These are phyloP conservation scores for Exophiala lecanii-corni DNA, from an alignment of 2,329 filamentous ascomycete species.

Conservation along the genomic window DNA sequence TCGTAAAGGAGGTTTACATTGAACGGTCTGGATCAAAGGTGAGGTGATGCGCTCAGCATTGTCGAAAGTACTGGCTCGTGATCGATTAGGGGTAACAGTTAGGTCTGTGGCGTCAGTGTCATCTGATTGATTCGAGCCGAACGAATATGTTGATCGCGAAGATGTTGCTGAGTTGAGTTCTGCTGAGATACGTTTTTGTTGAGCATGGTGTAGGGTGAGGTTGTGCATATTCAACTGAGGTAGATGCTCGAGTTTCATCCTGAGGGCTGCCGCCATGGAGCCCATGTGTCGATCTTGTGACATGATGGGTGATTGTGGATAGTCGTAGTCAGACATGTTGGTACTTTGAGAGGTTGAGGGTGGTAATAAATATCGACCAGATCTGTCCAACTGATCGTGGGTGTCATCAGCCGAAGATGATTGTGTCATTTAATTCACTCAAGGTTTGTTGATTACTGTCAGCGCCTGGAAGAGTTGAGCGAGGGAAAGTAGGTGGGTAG, in stretches of 20 bases:
- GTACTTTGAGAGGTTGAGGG: not conserved
- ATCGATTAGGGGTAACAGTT: slow-evolving; percentile 25
- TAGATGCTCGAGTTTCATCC: slow-evolving; percentile 22
- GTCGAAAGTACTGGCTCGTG: slow-evolving; percentile 26
- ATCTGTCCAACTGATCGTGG: not conserved
- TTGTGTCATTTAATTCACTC: not conserved
- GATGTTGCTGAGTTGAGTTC: slow-evolving; percentile 23
- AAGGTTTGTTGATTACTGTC: slow-evolving; percentile 15
- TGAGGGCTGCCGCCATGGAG: slow-evolving; percentile 25
- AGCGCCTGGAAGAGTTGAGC: too few relatives aligned
- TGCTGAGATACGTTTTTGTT: slow-evolving; percentile 14
- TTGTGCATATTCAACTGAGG: slow-evolving; percentile 23
- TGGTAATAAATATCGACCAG: not conserved
- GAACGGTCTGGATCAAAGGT: slow-evolving; percentile 14
- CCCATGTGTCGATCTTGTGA: slow-evolving; percentile 23
- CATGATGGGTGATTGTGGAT: slow-evolving; percentile 20
- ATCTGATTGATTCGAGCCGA: slow-evolving; percentile 21
- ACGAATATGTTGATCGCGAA: slow-evolving; percentile 24
- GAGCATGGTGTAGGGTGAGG: slow-evolving; percentile 11
- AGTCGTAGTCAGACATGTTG: slow-evolving; percentile 19
- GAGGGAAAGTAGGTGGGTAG: too few relatives aligned
- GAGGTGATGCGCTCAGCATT: slow-evolving; percentile 17
- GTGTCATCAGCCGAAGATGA: not conserved
- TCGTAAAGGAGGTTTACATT: slow-evolving; percentile 25
- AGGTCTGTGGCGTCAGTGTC: slow-evolving; percentile 26